A percentile compares a stretch with the other conserved stretches of the same genome.
These are phyloP conservation scores for Pestalotiopsis sp. DNA, from an alignment of 2,329 filamentous ascomycete genomes.

Conservation along the genomic window DNA sequence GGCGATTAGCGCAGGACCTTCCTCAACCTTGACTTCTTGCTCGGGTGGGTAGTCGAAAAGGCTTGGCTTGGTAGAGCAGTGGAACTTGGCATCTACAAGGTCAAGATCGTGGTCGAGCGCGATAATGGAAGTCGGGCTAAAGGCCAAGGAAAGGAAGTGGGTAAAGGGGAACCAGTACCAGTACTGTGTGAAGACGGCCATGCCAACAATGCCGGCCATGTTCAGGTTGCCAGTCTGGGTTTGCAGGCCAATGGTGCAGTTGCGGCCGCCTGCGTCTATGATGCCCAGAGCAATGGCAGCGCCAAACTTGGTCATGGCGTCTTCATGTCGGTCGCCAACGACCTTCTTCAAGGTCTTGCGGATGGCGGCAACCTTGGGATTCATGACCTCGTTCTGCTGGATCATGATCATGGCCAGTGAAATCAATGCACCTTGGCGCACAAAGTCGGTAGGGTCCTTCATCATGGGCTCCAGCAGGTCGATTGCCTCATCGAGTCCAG, in stretches of 20 bases:
- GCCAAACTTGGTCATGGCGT: conserved; percentile 99
- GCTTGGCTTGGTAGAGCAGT: conserved; percentile 91
- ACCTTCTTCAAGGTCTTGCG: conserved; percentile 95
- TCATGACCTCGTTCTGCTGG: conserved; percentile 99
- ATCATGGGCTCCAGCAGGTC: conserved; percentile 98
- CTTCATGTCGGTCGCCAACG: conserved; percentile 90
- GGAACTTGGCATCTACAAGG: conserved; percentile 91
- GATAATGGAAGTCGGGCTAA: conserved; percentile 96
- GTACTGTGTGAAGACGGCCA: conserved; percentile 98
- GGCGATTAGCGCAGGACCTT: conserved; percentile 90
- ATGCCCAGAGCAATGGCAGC: conserved; percentile 93
- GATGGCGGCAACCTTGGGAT: conserved; percentile 89
- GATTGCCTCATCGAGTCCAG: conserved; percentile 92
- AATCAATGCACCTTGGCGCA: conserved; percentile 93
- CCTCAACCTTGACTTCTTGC: conserved; percentile 91
- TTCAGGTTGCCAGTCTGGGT: conserved; percentile 98
- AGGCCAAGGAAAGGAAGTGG: conserved; percentile 93
- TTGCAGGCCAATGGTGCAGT: conserved; percentile 97
- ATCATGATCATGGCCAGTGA: conserved; percentile 97
- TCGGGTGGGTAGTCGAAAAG: conserved; percentile 98
- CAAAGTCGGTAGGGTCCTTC: conserved; percentile 98
- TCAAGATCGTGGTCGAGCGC: conserved; percentile 92
- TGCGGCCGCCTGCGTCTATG: conserved; percentile 95
- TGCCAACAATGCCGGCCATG: conserved; percentile 97
- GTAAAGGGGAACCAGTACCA: conserved; percentile 99